Percentiles rank a stretch among this genome's conserved stretches.
These are phyloP conservation scores for Neofusicoccum umdonicola DNA, from an alignment of 2,329 filamentous ascomycete species.

Conservation along the genomic window DNA sequence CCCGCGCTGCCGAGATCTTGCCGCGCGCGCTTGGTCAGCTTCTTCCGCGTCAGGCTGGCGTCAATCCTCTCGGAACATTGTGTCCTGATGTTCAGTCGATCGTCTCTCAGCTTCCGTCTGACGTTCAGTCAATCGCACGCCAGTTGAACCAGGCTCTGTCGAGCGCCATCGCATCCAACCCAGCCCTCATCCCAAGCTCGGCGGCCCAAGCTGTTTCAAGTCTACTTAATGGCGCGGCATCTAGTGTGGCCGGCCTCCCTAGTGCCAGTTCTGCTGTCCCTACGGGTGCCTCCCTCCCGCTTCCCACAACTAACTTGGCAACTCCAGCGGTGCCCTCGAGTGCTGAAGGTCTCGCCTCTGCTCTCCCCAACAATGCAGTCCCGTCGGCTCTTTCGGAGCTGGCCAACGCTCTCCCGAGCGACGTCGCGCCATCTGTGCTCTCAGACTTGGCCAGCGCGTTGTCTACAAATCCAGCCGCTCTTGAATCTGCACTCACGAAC, in stretches of 20 bases:
- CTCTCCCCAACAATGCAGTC: background rate
- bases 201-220: background rate
- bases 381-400: background rate
- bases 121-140: background rate
- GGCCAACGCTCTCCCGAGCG: background rate
- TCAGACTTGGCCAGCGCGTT: background rate
- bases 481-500: background rate
- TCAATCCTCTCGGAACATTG: background rate
- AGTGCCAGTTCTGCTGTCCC: background rate
- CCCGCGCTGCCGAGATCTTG: slow-evolving; percentile 7
- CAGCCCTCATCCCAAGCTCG: background rate
- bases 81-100: background rate
- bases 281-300: background rate
- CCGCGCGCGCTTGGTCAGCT: background rate
- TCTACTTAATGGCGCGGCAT: background rate
- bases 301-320: background rate
- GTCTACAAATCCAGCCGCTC: background rate
- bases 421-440: background rate
- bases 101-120: background rate
- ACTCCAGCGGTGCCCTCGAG: background rate
- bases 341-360: no score
- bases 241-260: background rate
- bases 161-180: slow-evolving; percentile 2
- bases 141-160: slow-evolving; percentile 2
- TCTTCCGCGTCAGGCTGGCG: background rate